Evolutionary conservation across 352 stramenopile species (phyloP), one percentile per base, ranked within the genome.

Genomic region (Phytophthora ramorum): DNA sequence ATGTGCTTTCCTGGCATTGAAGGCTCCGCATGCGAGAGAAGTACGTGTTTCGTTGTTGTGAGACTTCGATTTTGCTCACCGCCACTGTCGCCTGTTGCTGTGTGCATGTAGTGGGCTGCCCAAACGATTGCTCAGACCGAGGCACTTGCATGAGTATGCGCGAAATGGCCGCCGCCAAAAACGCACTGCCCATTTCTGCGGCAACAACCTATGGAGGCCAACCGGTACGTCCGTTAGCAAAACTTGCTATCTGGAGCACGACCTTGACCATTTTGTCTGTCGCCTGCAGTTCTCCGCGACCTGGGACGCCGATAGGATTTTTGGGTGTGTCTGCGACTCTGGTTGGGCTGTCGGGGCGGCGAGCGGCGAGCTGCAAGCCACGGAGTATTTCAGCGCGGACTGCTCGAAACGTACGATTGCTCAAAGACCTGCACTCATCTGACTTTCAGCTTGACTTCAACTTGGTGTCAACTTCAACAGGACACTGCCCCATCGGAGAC

Each of bases 291-390:
- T 37, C 26, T 85, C 78, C 10, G 84, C 71, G 8, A 96, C 89
- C 4, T 98, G 94, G 94, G 94, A 98, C 57, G 86, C 96, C 68
- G 81, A 97, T 32, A 84, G 90, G 17, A 87, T 98, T 59, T 95
- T 92, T 73, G 88, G 87, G 0, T 98, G 95, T 59, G 74, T 93
- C 5, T 97, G 91, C 57, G 91, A 97, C 68, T 96, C 87, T 3
- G 50, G 73, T 13, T 97, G 91, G 91, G 66, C 81, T 20, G 90
- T 98, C 5, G 92, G 91, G 19, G 85, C 84, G 2, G 85, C 75
- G 13, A 59, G 53, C 3, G 87, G 84, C 0, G 79, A 97, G 52
- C 73, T 90, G 20, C 92, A 98, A 73, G 74, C 76, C 24, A 83
- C 90, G 10, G 85, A 97, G 68, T 98, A 81, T 68, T 98, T 98